These are phyloP conservation scores for Xerocomus minutiporus DNA, from an alignment of 1,284 basidiomycete species.

Conservation along the genomic window DNA sequence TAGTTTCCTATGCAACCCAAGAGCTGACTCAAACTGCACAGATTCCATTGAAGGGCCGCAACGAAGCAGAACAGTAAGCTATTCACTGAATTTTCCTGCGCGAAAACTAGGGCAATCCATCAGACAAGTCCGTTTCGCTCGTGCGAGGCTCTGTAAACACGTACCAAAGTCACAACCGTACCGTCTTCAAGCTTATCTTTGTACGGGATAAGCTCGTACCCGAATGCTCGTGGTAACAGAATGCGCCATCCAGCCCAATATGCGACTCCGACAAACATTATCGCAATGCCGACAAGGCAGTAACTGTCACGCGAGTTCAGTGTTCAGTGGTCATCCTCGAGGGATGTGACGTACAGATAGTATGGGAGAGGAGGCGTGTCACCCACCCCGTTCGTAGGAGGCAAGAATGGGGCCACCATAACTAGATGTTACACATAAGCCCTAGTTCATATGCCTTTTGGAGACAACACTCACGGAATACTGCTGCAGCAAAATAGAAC, in stretches of 20 bases:
- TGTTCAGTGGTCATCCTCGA: neutral
- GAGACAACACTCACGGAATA: conserved; percentile 40
- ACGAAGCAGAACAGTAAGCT: no score
- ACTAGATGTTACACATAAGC: conserved; percentile 15
- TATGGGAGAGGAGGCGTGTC: conserved; percentile 59
- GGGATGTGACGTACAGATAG: conserved; percentile 41
- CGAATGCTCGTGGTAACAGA: conserved; percentile 45
- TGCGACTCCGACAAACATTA: conserved; percentile 43
- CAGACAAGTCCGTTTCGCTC: no score
- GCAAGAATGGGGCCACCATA: neutral
- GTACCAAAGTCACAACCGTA: conserved; percentile 51
- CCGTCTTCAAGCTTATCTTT: conserved; percentile 52
- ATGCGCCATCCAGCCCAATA: conserved; percentile 58
- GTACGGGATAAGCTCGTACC: conserved; percentile 44
- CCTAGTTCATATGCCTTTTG: neutral
- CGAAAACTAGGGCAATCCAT: no score
- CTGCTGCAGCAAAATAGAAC: conserved; percentile 51
- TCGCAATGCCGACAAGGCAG: conserved; percentile 51
- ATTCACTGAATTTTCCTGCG: no score
- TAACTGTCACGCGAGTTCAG: conserved; percentile 34
- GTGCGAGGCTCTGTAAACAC: conserved; percentile 20
- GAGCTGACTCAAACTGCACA: no score
- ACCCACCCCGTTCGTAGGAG: conserved; percentile 44
- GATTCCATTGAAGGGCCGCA: no score
- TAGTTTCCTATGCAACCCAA: no score